Conservation (phyloP, 305 asterid genomes). For the Fraxinus dipetala region DNA sequence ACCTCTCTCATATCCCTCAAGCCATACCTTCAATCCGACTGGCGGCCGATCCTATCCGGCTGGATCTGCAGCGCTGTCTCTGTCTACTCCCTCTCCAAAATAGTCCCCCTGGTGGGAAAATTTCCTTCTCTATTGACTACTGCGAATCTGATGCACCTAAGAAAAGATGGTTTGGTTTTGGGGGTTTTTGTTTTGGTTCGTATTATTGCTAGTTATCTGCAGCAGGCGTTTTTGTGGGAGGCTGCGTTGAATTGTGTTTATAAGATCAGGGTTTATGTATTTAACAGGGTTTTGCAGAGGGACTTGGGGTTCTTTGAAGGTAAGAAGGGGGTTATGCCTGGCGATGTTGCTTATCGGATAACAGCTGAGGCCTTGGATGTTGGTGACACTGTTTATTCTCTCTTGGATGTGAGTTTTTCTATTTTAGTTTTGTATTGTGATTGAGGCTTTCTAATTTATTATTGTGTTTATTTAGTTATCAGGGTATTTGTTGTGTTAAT, state of each 20-base stretch:
- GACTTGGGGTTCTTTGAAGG: constrained; percentile 80
- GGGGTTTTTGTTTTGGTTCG: constrained; percentile 51
- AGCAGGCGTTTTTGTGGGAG: constrained; percentile 75
- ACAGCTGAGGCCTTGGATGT: constrained; percentile 88
- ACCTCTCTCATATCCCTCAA: constrained; percentile 40
- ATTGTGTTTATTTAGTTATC: not conserved
- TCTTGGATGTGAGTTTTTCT: constrained; percentile 58
- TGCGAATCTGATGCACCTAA: constrained; percentile 31
- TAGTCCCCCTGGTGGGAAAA: constrained; percentile 62
- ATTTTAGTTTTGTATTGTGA: not conserved
- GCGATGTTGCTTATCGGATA: constrained; percentile 76
- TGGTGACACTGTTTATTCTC: constrained; percentile 67
- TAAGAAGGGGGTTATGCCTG: constrained; percentile 56
- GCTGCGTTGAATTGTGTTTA: constrained; percentile 71
- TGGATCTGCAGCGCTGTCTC: constrained; percentile 69
- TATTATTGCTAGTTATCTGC: constrained; percentile 53
- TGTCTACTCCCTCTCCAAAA: constrained; percentile 69
- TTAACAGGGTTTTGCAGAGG: constrained; percentile 60
- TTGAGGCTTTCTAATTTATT: not conserved
- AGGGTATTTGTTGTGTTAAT: not conserved
- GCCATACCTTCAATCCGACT: constrained; percentile 65
- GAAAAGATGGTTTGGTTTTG: constrained; percentile 42
- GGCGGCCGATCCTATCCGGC: constrained; percentile 65
- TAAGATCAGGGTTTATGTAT: constrained; percentile 57
- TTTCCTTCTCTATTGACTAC: constrained; percentile 40